These are phyloP conservation scores for Fraxinus albicans DNA, from an alignment of 305 asterid species.

Conservation along the genomic window DNA sequence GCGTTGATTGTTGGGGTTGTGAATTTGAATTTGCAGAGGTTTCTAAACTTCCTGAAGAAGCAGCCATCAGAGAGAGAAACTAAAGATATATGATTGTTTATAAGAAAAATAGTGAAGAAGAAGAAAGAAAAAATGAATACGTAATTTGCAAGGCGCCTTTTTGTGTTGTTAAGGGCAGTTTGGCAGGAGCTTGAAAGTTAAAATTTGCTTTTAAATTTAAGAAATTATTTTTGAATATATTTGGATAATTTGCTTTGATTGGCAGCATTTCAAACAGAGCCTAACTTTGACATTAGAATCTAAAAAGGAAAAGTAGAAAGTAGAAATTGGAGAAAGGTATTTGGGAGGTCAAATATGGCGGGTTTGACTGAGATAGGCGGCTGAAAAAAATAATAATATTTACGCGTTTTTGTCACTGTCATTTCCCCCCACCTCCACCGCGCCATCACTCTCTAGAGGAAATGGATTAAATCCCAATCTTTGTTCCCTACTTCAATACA, in stretches of 20 bases:
- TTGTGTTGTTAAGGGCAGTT: background rate
- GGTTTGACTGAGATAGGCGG: conserved; percentile 48
- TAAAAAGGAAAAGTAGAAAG: background rate
- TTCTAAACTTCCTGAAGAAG: conserved; percentile 31
- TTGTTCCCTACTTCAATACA: too few relatives aligned
- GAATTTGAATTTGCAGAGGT: conserved; percentile 12
- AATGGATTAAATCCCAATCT: too few relatives aligned
- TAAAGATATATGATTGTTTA: conserved; percentile 1
- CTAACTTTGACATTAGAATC: conserved; percentile 22
- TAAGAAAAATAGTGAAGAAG: background rate
- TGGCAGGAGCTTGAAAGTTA: conserved; percentile 1
- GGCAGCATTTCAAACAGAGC: background rate
- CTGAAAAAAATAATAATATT: conserved; percentile 2
- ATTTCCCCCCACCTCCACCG: background rate
- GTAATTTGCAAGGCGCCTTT: conserved; percentile 14
- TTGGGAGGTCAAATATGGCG: conserved; percentile 37
- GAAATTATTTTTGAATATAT: too few relatives aligned
- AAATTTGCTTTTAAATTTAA: too few relatives aligned
- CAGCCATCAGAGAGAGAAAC: conserved; percentile 32
- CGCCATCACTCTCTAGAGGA: background rate
- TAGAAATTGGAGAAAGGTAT: background rate
- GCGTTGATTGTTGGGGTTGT: background rate
- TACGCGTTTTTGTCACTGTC: conserved; percentile 21
- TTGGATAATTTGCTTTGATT: too few relatives aligned
- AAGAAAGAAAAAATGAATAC: conserved; percentile 28